Percentiles rank a stretch among this genome's conserved stretches.
Conservation (phyloP, 805 yeast species). For the Candida boidinii region DNA sequence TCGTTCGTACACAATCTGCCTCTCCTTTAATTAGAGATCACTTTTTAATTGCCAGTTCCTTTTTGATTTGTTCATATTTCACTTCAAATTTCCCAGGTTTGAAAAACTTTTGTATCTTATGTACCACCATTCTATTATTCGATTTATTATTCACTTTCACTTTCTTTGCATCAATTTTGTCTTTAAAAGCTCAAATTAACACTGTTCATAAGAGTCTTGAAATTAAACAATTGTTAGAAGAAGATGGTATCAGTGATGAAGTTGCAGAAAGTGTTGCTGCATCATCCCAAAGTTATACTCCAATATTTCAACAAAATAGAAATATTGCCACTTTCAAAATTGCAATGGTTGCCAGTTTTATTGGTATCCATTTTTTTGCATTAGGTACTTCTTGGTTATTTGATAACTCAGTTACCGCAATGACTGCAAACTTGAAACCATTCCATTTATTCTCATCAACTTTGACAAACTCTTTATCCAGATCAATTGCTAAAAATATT, state of each 20-base stretch:
- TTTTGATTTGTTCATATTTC: conserved; percentile 56
- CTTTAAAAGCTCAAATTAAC: conserved; percentile 82
- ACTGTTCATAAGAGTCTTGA: conserved; percentile 75
- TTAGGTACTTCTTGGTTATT: conserved; percentile 67
- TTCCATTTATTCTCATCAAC: conserved; percentile 15
- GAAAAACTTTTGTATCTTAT: conserved; percentile 70
- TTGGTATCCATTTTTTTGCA: conserved; percentile 59
- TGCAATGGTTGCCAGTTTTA: conserved; percentile 48
- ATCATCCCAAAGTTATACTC: conserved; percentile 19
- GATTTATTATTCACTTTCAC: conserved; percentile 72
- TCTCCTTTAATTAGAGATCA: conserved; percentile 66
- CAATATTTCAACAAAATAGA: conserved; percentile 28
- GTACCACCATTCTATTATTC: conserved; percentile 58
- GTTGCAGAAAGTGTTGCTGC: conserved; percentile 68
- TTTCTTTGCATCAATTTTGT: conserved; percentile 73
- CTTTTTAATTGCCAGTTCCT: conserved; percentile 59
- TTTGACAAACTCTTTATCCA: conserved; percentile 26
- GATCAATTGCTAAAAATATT: conserved; percentile 34
- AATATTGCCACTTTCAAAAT: conserved; percentile 48
- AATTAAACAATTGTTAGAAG: conserved; percentile 75
- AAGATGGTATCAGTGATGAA: conserved; percentile 74
- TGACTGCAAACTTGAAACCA: conserved; percentile 20
- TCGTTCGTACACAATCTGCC: conserved; percentile 28
- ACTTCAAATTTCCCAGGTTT: conserved; percentile 66
- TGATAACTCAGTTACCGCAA: too few relatives aligned